Percentiles rank a stretch among this genome's conserved stretches.
These are phyloP conservation scores for Forsythia suspensa DNA, from an alignment of 257 asterid genomes.

Conservation along the genomic window DNA sequence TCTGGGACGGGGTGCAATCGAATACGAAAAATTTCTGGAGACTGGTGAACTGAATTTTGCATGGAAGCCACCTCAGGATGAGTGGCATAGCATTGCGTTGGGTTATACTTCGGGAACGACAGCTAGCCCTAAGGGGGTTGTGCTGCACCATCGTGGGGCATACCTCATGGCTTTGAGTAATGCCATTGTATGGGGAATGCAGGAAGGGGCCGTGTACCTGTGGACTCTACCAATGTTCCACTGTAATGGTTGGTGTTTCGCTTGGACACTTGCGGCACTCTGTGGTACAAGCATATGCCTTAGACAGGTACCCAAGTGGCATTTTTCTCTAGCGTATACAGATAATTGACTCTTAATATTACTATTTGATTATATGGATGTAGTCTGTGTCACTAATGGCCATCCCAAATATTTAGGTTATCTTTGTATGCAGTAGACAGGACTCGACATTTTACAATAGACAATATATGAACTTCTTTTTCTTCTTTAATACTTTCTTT, in stretches of 20 bases:
- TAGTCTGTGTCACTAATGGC: neutral
- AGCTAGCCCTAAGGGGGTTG: slow-evolving; percentile 97
- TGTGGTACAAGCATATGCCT: slow-evolving; percentile 91
- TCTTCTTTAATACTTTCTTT: neutral
- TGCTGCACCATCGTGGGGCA: slow-evolving; percentile 93
- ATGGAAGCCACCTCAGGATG: slow-evolving; percentile 88
- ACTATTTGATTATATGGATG: neutral
- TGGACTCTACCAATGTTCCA: slow-evolving; percentile 98
- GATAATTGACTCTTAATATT: neutral
- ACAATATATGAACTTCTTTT: neutral
- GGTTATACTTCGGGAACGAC: slow-evolving; percentile 97
- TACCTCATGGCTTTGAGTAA: slow-evolving; percentile 87
- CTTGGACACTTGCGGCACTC: slow-evolving; percentile 88
- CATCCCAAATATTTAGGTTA: neutral
- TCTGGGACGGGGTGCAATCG: slow-evolving; percentile 67
- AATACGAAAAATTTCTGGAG: slow-evolving; percentile 77
- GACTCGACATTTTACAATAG: neutral
- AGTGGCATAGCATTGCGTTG: slow-evolving; percentile 92
- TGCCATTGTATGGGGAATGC: slow-evolving; percentile 67
- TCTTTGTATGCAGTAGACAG: neutral
- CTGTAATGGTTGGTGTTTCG: slow-evolving; percentile 95
- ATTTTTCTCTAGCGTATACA: neutral
- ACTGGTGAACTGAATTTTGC: slow-evolving; percentile 67
- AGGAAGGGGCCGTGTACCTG: slow-evolving; percentile 77
- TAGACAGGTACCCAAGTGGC: slow-evolving; percentile 60